These are phyloP conservation scores for Marasmius oreades DNA, from an alignment of 1,284 basidiomycete species.

Conservation along the genomic window DNA sequence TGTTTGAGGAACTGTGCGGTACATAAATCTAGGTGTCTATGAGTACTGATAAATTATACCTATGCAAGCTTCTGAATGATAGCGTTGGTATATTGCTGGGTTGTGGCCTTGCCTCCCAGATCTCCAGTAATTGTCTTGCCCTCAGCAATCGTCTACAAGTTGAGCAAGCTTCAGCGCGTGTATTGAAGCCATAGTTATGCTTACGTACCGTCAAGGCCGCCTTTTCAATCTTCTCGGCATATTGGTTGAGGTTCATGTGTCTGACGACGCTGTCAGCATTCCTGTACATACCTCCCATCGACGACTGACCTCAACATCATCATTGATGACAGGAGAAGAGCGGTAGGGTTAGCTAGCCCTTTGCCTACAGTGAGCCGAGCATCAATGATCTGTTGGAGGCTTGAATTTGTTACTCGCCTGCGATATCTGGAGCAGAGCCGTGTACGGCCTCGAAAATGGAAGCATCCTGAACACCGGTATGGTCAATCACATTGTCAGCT, in stretches of 20 bases:
- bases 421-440: conserved; percentile 90
- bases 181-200: conserved; percentile 16
- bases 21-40: not conserved
- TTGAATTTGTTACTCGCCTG: conserved; percentile 42
- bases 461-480: conserved; percentile 67
- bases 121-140: conserved; percentile 92
- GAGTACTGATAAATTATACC: not conserved
- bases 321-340: conserved; percentile 88
- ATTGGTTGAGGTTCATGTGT: conserved; percentile 90
- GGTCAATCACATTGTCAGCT: not conserved
- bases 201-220: conserved; percentile 77
- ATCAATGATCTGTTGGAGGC: conserved; percentile 24
- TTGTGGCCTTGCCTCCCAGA: conserved; percentile 87
- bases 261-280: conserved; percentile 34
- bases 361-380: conserved; percentile 53
- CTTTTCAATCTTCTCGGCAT: conserved; percentile 90
- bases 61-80: conserved; percentile 72
- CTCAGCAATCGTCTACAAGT: conserved; percentile 84
- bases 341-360: conserved; percentile 97
- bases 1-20: not conserved
- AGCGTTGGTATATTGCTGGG: conserved; percentile 83
- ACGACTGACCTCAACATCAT: conserved; percentile 89
- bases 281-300: not conserved
- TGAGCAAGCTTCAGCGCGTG: conserved; percentile 17
- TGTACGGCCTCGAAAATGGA: conserved; percentile 99